Percentiles rank a stretch among this genome's conserved stretches.
Evolutionary conservation across 805 yeast genomes (phyloP).

Genomic region (Jamesozyma lodderae): DNA sequence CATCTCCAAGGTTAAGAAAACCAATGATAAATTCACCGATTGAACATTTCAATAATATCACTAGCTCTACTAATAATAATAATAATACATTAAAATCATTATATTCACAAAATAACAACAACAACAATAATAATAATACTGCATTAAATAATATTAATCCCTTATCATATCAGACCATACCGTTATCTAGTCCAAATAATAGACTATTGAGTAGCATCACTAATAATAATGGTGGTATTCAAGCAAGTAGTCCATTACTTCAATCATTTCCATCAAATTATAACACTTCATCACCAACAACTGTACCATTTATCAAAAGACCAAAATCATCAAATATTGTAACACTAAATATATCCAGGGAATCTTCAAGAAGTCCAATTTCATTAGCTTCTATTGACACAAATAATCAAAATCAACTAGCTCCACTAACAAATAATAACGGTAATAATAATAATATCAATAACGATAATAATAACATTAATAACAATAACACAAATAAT

Average conservation of each 20-base stretch:
- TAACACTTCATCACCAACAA: constrained; percentile 2
- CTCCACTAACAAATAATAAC: neutral
- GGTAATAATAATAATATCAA: constrained; percentile 6
- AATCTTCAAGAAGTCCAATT: constrained; percentile 27
- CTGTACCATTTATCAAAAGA: constrained; percentile 20
- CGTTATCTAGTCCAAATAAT: constrained; percentile 3
- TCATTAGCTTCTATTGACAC: constrained; percentile 3
- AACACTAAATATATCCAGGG: constrained; percentile 28
- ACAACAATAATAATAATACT: neutral
- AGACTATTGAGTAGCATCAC: neutral
- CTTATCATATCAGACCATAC: constrained; percentile 14
- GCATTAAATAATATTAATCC: too few species aligned
- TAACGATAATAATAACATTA: neutral
- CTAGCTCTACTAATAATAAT: constrained; percentile 2
- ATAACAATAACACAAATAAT: constrained; percentile 1
- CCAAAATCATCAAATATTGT: constrained; percentile 28
- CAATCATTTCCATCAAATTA: constrained; percentile 5
- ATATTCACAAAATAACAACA: constrained; percentile 9
- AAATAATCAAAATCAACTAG: constrained; percentile 1
- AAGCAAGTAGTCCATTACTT: constrained; percentile 2
- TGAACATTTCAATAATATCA: constrained; percentile 6
- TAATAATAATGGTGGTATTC: neutral
- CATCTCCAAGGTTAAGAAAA: constrained; percentile 27
- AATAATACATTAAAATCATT: constrained; percentile 2
- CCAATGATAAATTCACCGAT: constrained; percentile 23